Evolutionary conservation across 2,329 filamentous ascomycete genomes (phyloP).

Genomic region (Claviceps pazoutovae): DNA sequence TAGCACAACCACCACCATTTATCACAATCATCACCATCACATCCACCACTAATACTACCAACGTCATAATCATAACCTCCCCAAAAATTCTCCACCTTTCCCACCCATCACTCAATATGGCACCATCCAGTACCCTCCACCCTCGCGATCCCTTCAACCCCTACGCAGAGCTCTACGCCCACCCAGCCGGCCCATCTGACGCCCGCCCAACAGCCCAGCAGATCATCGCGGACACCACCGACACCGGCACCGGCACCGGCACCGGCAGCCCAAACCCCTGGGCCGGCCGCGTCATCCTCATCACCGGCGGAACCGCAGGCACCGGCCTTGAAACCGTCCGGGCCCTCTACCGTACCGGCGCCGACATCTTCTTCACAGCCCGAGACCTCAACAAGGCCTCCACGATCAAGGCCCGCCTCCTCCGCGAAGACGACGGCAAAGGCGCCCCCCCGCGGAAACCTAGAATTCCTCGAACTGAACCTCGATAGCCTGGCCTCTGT

Average conservation of each 20-base stretch:
- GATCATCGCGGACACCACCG: not conserved
- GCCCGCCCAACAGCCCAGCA: not conserved
- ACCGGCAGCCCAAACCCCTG: not conserved
- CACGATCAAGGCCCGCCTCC: not conserved
- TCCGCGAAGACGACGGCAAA: not conserved
- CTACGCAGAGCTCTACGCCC: not conserved
- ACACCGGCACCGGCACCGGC: not conserved
- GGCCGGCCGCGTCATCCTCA: not conserved
- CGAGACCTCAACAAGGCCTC: not conserved
- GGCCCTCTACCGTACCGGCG: not conserved
- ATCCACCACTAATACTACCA: too few relatives aligned
- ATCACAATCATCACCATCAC: too few relatives aligned
- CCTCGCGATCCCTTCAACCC: not conserved
- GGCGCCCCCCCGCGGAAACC: not conserved
- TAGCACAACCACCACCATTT: too few relatives aligned
- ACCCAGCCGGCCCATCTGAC: not conserved
- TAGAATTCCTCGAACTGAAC: not conserved
- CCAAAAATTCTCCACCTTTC: too few relatives aligned
- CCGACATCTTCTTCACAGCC: not conserved
- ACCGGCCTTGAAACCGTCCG: not conserved
- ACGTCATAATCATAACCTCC: too few relatives aligned
- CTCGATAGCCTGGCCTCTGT: not conserved
- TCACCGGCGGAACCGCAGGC: not conserved
- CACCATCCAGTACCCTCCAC: too few relatives aligned
- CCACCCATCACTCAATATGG: too few relatives aligned